Base-by-base conservation (phyloP, 2,329 filamentous ascomycete species). In the Anthostomella pinea region DNA sequence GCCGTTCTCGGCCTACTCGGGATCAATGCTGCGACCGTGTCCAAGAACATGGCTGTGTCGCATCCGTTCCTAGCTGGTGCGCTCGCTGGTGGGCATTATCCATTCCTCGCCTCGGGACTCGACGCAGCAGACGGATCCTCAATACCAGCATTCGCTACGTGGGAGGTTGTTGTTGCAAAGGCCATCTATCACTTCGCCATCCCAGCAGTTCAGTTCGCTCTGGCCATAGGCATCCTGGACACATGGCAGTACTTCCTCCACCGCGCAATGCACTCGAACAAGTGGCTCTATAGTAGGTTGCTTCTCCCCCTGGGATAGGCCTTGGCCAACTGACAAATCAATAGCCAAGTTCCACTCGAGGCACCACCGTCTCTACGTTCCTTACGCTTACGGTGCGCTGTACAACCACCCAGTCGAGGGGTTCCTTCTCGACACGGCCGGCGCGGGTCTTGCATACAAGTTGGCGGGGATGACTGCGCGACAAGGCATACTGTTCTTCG, bases 221-320 rank as follows among this genome's bases (percentile, higher is more conserved):
- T 86, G 32, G 93, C 83, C 16, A 76, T 91, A 42, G 67, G 79
- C 47, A 72, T 94, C 48, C 77, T 97, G 51, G 93, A 98, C 66
- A 93, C 89, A 28, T 98, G 93, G 93, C 91, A 98, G 62, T 98
- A 98, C 68, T 95, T 96, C 67, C 75, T 91, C 54, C 93, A 98
- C 66, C 87, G 93, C 24, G 78, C 85, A 39, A 98, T 98, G 93
- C 93, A 98, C 67, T 75, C 93, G 70, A 96, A 97, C 70, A 90
- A 87, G 64, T 97, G 87, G 86, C 76, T 98, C 52, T 97, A 97
- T 72, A 85, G 87, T 93, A 73, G 65, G 85, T 77, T 51, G 81
- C 62, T 71, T 77, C 20, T 68, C 81, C 19, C 81, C 81, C 52
- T 77, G 81, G 6, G 74, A 75, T 33, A 26, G 18, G 31, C 9